These are phyloP conservation scores for Echinosophora koreensis DNA, from an alignment of 306 rosid genomes.

Conservation along the genomic window DNA sequence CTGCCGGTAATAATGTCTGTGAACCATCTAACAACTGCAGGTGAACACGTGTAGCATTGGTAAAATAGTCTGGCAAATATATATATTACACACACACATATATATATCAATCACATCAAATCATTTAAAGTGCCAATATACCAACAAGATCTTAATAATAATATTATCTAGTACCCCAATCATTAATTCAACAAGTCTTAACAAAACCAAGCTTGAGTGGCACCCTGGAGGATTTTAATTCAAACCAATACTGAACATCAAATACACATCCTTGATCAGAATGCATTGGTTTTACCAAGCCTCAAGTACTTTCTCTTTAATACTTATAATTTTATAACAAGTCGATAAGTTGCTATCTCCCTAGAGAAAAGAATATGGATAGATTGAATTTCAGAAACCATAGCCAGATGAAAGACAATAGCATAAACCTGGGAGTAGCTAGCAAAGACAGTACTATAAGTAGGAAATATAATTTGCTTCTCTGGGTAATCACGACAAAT, in stretches of 20 bases:
- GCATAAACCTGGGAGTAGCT: conserved; percentile 20
- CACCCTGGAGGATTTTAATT: background rate
- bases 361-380: background rate
- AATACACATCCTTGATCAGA: too few species aligned
- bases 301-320: background rate
- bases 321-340: background rate
- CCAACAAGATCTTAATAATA: background rate
- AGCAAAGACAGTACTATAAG: conserved; percentile 10
- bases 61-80: conserved; percentile 13
- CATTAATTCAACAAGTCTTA: background rate
- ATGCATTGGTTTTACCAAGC: background rate
- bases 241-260: background rate
- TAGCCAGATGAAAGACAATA: conserved; percentile 2
- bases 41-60: conserved; percentile 26
- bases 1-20: conserved; percentile 70
- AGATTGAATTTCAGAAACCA: conserved; percentile 10
- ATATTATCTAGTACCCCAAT: background rate
- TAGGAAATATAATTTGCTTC: conserved; percentile 27
- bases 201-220: background rate
- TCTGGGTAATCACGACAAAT: conserved; percentile 6
- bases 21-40: conserved; percentile 87
- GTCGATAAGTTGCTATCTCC: background rate
- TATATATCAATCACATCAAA: background rate
- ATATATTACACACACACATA: background rate
- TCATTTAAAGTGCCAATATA: background rate